Base-by-base conservation (phyloP, 176 grass and related monocot species). In the Leersia perrieri region DNA sequence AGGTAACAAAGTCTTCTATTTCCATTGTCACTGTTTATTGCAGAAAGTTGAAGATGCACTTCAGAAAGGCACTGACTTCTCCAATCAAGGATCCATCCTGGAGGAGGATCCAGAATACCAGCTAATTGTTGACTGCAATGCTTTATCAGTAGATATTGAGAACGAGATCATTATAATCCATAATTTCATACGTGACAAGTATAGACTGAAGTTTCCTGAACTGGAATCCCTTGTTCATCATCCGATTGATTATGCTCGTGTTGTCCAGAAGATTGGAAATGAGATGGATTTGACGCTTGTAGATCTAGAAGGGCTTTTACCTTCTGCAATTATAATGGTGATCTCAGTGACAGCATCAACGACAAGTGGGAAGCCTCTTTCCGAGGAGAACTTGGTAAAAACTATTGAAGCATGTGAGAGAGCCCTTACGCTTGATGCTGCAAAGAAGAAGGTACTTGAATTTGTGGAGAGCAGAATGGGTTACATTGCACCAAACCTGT, bases 391-490 rank as follows among this genome's bases (percentile, higher is more conserved):
- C 74, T 86, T 97, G 42, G 77, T 74, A 49, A 97, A 97, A 84
- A 93, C 88, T 20, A 72, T 74, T 65, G 86, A 93, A 74, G 94
- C 94, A 58, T 93, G 94, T 78, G 94, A 97, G 36, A 81, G 94
- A 87, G 90, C 90, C 44, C 83, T 91, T 68, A 79, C 77, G 44
- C 94, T 91, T 76, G 94, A 93, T 84, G 58, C 71, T 26, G 86
- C 94, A 71, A 93, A 97, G 73, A 97, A 91, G 77, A 97, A 97
- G 67, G 86, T 97, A 38, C 88, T 97, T 70, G 90, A 97, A 72
- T 97, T 97, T 76, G 90, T 97, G 4, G 94, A 93, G 77, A 97
- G 90, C 73, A 83, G 94, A 78, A 97, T 97, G 94, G 86, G 90
- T 16, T 91, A 91, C 60, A 93, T 93, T 76, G 94, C 94, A 30